Evolutionary conservation across 2,329 filamentous ascomycete genomes (phyloP).

Genomic region (Hyphodiscus sp.): DNA sequence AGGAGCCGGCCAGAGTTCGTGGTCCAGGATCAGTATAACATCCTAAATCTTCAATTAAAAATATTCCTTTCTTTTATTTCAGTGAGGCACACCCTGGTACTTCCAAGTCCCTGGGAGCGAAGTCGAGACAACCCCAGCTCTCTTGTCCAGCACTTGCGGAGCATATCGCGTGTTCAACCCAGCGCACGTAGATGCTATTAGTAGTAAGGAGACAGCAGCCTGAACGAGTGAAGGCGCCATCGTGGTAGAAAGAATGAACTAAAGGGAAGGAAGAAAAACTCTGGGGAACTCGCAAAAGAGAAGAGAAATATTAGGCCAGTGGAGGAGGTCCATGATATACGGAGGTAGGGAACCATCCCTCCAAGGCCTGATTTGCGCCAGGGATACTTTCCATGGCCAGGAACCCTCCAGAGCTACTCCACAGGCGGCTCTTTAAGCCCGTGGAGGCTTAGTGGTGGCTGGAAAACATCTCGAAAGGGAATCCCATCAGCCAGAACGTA

Average conservation of each 20-base stretch:
- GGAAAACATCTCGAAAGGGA: no score
- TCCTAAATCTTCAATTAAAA: slow-evolving; percentile 1
- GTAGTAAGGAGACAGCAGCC: slow-evolving; percentile 9
- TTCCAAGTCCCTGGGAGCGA: slow-evolving; percentile 20
- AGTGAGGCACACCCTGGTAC: slow-evolving; percentile 8
- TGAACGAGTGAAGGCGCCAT: slow-evolving; percentile 17
- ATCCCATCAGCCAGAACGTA: no score
- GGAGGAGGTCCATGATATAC: background rate
- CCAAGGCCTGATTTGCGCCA: no score
- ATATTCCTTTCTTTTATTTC: no score
- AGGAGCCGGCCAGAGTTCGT: slow-evolving; percentile 12
- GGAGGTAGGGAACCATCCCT: no score
- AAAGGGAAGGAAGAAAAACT: background rate
- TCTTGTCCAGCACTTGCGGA: slow-evolving; percentile 2
- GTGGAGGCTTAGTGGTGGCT: no score
- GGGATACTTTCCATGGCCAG: no score
- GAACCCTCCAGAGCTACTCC: no score
- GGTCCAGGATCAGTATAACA: slow-evolving; percentile 19
- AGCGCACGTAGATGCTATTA: background rate
- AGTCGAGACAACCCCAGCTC: slow-evolving; percentile 6
- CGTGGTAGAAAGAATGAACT: background rate
- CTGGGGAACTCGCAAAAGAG: background rate
- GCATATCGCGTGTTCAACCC: slow-evolving; percentile 1
- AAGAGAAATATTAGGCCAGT: background rate
- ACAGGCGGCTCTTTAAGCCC: no score